Evolutionary conservation across 352 stramenopile species (phyloP), one percentile per base, ranked within the genome.

Genomic region (Phytophthora pseudosyringae): DNA sequence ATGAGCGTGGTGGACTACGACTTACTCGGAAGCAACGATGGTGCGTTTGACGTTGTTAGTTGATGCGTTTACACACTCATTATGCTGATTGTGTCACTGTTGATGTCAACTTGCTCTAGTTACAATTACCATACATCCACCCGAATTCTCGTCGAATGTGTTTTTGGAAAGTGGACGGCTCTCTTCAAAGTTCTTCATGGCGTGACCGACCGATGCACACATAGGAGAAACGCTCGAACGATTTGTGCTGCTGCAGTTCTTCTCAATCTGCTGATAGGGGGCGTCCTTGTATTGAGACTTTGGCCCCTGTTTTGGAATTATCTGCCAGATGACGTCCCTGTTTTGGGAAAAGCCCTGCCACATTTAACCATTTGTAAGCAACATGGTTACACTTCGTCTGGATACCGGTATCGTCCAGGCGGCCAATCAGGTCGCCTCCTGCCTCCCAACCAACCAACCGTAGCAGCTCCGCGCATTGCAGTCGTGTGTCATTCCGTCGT

Each of bases 381-480:
- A 21, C 31, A 46, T 46, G 15, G 5, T n/a, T 46, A 46, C 21
- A 21, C 1, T 21, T 21, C 21, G 21, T 21, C 21, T 21, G 1
- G 21, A 1, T 21, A 21, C 21, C 21, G 21, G 21, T 21, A 21
- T 21, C 21, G 21, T 21, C 21, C 21, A 21, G 1, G 2, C 21
- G 21, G 38, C 38, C 38, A 44, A 44, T 44, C 38, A 18, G 5
- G 13, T n/a, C 9, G 38, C 26, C 18, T 49, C 28, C 26, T 52
- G n/a, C 10, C 26, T 55, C 48, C 29, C 46, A 69, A 41, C 59
- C 65, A 73, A 69, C 59, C 45, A 50, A 32, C 18, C 25, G 15
- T 13, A 68, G 16, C 8, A 57, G 28, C 45, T 56, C 25, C n/a
- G 25, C 4, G 11, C 16, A 21, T 21, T 21, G 21, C 21, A 21